Base-by-base conservation (phyloP, 441 rosid species). In the Adansonia grandidieri region DNA sequence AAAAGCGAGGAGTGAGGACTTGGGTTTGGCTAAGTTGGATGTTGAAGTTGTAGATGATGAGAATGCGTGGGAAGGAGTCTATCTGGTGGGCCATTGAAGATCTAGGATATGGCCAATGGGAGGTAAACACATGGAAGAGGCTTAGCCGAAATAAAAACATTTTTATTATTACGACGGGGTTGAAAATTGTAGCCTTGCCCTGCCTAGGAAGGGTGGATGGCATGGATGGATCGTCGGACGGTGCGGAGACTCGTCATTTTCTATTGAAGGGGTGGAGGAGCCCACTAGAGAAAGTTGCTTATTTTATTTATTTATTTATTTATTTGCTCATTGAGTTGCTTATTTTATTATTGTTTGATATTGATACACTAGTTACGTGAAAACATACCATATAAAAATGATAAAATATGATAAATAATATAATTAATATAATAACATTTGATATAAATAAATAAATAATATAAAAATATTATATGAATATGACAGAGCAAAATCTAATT, bases 11-110 rank as follows among this genome's bases (percentile, higher is more conserved):
- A 10, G 28, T 7, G 60, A 28, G 44, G 10, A 8, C 61, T 3
- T 24, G 14, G 5, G 75, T 4, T 42, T 17, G 7, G 50, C 24
- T 10, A 61, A 13, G 65, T 61, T 24, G 37, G 37, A 24, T 22
- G 40, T 24, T 61, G 40, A 32, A 32, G 37, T 51, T 28, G 44
- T 1, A 63, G 79, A 71, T 82, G 79, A 78, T 32, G 37, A 32
- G 37, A 32, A 32, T 32, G 37, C 37, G 4, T 32, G 37, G 37
- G 37, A 32, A 32, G 37, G 37, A 76, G 84, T 77, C 91, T 85
- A 91, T 88, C 92, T 81, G 8, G 85, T 85, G 90, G 92, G 91
- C 51, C 87, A 69, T 17, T 11, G 85, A 82, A 84, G 83, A 94
- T 92, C 95, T 32, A 78, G 48, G 19, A 2, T 2, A 0, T 0